Conservation (phyloP, 805 yeast species). For the Starmerella khaoyaiensis region DNA sequence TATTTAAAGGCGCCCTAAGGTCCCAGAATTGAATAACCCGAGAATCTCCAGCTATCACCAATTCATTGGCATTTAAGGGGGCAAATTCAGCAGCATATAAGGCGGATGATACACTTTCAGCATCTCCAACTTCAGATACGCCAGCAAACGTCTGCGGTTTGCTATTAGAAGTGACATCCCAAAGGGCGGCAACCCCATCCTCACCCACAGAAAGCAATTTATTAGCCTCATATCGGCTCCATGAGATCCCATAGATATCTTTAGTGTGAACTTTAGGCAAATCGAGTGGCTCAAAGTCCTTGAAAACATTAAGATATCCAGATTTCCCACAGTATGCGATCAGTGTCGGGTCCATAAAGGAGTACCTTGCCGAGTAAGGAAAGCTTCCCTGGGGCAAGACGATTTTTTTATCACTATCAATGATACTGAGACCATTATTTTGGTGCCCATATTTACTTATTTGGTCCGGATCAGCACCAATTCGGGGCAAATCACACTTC, state of each 20-base stretch:
- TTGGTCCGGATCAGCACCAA: constrained; percentile 23
- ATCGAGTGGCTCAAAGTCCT: constrained; percentile 3
- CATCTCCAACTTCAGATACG: constrained; percentile 56
- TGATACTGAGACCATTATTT: constrained; percentile 30
- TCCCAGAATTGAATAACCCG: constrained; percentile 59
- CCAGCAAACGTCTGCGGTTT: constrained; percentile 40
- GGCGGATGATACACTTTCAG: constrained; percentile 33
- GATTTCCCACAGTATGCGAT: constrained; percentile 42
- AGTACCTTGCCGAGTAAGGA: constrained; percentile 33
- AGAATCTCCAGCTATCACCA: constrained; percentile 72
- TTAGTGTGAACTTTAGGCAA: constrained; percentile 34
- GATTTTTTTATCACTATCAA: constrained; percentile 2
- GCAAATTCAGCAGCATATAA: constrained; percentile 55
- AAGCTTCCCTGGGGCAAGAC: constrained; percentile 8
- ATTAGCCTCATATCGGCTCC: constrained; percentile 37
- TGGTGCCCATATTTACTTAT: constrained; percentile 32
- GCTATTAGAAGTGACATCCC: constrained; percentile 38
- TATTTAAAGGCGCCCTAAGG: constrained; percentile 7
- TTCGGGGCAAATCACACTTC: constrained; percentile 28
- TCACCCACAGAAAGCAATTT: constrained; percentile 50
- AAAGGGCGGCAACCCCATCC: constrained; percentile 54
- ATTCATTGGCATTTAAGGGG: constrained; percentile 38
- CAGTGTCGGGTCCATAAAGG: constrained; percentile 35
- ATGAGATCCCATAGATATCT: constrained; percentile 62
- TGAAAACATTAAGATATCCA: constrained; percentile 26